Percentiles rank a stretch among this genome's conserved stretches.
These are phyloP conservation scores for Candida schatavii DNA, from an alignment of 805 yeast species.

Conservation along the genomic window DNA sequence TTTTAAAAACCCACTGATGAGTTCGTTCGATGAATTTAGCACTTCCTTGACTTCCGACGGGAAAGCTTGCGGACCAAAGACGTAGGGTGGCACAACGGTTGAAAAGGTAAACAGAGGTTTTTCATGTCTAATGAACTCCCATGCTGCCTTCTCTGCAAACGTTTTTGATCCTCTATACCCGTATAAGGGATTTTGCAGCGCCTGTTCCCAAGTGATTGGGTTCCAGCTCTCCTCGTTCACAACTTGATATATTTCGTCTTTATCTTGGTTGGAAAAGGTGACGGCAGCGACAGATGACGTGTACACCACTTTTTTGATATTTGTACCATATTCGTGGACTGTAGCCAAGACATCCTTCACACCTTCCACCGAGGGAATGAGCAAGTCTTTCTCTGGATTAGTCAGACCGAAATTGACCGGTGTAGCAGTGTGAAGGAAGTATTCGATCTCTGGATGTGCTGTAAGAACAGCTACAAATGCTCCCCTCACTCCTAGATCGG, in stretches of 20 bases:
- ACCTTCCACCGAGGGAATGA: slow-evolving; percentile 56
- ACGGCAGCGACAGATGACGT: slow-evolving; percentile 58
- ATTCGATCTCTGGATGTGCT: slow-evolving; percentile 47
- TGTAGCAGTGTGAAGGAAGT: slow-evolving; percentile 60
- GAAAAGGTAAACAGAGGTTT: slow-evolving; percentile 37
- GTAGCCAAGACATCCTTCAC: slow-evolving; percentile 52
- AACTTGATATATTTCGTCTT: slow-evolving; percentile 5
- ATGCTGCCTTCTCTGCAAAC: slow-evolving; percentile 60
- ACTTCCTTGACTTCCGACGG: slow-evolving; percentile 22
- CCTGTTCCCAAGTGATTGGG: slow-evolving; percentile 48
- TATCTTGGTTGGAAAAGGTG: slow-evolving; percentile 14
- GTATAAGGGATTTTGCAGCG: slow-evolving; percentile 25
- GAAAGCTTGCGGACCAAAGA: slow-evolving; percentile 42
- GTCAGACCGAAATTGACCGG: slow-evolving; percentile 48
- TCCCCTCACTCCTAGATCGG: slow-evolving; percentile 42
- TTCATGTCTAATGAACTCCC: slow-evolving; percentile 48
- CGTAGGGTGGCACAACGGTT: slow-evolving; percentile 32
- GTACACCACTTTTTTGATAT: slow-evolving; percentile 42
- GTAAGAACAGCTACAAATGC: slow-evolving; percentile 46
- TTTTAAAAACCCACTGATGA: slow-evolving; percentile 10
- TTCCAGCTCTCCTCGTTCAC: slow-evolving; percentile 50
- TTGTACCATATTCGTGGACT: slow-evolving; percentile 38
- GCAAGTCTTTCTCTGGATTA: slow-evolving; percentile 47
- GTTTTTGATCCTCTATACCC: slow-evolving; percentile 63
- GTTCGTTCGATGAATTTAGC: slow-evolving; percentile 5